These are phyloP conservation scores for Silene uniflora DNA, from an alignment of 148 eudicot species.

Conservation along the genomic window DNA sequence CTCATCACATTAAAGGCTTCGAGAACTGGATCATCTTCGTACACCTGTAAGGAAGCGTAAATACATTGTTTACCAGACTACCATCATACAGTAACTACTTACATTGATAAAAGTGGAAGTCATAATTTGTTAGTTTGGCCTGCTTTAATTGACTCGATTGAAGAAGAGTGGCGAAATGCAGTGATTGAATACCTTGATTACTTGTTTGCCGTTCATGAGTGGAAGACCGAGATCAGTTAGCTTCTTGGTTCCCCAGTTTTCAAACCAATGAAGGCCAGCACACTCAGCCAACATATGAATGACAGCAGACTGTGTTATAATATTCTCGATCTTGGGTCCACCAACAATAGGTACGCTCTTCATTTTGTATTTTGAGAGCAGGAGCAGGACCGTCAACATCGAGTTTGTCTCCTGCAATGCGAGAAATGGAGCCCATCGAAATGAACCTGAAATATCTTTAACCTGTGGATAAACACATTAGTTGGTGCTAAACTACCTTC, in stretches of 20 bases:
- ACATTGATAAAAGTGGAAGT: not conserved
- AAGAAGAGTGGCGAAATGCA: no score
- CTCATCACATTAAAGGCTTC: constrained; percentile 92
- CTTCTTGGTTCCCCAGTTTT: constrained; percentile 75
- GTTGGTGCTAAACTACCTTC: not conserved
- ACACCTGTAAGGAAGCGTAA: constrained; percentile 40
- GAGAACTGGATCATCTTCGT: constrained; percentile 83
- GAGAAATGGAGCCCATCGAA: constrained; percentile 97
- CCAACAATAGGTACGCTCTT: constrained; percentile 93
- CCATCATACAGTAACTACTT: not conserved
- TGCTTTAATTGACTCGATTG: no score
- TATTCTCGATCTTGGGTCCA: constrained; percentile 67
- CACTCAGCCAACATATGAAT: constrained; percentile 96
- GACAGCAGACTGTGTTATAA: constrained; percentile 87
- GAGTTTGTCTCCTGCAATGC: constrained; percentile 86
- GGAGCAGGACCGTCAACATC: constrained; percentile 76
- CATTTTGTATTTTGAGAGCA: constrained; percentile 92
- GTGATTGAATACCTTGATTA: constrained; percentile 68
- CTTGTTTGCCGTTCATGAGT: constrained; percentile 48
- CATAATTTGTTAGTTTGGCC: not conserved
- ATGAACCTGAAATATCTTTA: constrained; percentile 78
- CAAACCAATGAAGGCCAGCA: constrained; percentile 90
- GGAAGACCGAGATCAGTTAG: constrained; percentile 83
- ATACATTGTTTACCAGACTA: not conserved
- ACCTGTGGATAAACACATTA: constrained; percentile 46